phyloP scores from a whole-genome alignment of 2,329 filamentous ascomycete species.

The Aureobasidium leucospermi region DNA sequence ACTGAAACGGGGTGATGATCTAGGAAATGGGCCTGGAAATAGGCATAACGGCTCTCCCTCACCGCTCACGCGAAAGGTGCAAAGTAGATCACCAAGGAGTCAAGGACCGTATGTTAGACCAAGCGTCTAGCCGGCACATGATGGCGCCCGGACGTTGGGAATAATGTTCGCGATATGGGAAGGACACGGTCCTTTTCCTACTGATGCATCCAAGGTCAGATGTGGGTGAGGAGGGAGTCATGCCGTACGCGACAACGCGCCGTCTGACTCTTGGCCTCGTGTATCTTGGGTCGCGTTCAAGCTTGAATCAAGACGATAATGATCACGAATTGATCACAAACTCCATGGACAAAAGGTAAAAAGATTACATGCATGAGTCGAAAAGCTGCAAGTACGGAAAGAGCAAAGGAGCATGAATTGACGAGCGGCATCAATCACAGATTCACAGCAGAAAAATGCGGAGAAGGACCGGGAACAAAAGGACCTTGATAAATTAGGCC shows the following conservation, averaged over 20 bases:
- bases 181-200: conserved; percentile 5
- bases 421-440: neutral
- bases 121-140: conserved; percentile 15
- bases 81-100: neutral
- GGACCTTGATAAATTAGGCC: neutral
- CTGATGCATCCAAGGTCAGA: conserved; percentile 6
- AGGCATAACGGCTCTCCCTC: conserved; percentile 12
- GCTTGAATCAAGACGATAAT: neutral
- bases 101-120: conserved; percentile 8
- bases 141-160: conserved; percentile 13
- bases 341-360: neutral
- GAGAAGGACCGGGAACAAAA: neutral
- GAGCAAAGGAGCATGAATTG: neutral
- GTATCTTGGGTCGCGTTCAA: neutral
- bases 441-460: neutral
- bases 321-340: neutral
- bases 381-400: neutral
- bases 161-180: conserved; percentile 4
- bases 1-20: conserved; percentile 9
- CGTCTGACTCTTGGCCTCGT: conserved; percentile 9
- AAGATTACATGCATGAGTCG: conserved; percentile 3
- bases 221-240: conserved; percentile 8
- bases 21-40: conserved; percentile 10
- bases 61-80: conserved; percentile 6
- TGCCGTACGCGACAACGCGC: conserved; percentile 7